Percentiles rank a stretch among this genome's conserved stretches.
Evolutionary conservation across 495 filamentous ascomycete genomes (phyloP).

Genomic region (Aspergillus heteromorphus): DNA sequence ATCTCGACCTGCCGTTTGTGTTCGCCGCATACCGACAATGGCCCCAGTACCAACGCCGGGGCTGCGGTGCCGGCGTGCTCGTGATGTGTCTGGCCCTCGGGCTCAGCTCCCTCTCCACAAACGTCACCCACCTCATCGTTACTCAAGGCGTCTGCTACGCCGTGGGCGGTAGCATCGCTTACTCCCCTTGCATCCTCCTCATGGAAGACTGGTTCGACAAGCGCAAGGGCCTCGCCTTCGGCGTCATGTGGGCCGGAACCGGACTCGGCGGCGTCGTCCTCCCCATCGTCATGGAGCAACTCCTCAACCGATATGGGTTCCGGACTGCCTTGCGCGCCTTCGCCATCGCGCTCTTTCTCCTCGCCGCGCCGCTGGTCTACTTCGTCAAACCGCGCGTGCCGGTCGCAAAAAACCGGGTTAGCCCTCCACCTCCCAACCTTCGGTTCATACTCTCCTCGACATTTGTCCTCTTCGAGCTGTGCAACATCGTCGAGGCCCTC

Average conservation of each 20-base stretch:
- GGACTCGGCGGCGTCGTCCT: constrained; percentile 35
- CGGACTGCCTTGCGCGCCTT: constrained; percentile 44
- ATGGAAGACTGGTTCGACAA: constrained; percentile 53
- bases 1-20: constrained; percentile 43
- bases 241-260: constrained; percentile 46
- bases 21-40: constrained; percentile 37
- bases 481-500: constrained; percentile 50
- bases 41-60: constrained; percentile 33
- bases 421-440: constrained; percentile 22
- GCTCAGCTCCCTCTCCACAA: constrained; percentile 40
- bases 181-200: constrained; percentile 41
- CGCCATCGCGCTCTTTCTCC: constrained; percentile 36
- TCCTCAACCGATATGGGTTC: constrained; percentile 48
- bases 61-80: constrained; percentile 34
- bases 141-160: constrained; percentile 49
- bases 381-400: constrained; percentile 54
- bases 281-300: constrained; percentile 41
- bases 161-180: constrained; percentile 40
- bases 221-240: constrained; percentile 45
- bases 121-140: constrained; percentile 39
- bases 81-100: constrained; percentile 37
- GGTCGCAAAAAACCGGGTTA: constrained; percentile 18
- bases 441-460: constrained; percentile 38
- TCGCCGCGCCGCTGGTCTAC: constrained; percentile 46
- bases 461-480: constrained; percentile 49